Conservation (phyloP, 1,139 yeast species). For the Kodamaea arcana region DNA sequence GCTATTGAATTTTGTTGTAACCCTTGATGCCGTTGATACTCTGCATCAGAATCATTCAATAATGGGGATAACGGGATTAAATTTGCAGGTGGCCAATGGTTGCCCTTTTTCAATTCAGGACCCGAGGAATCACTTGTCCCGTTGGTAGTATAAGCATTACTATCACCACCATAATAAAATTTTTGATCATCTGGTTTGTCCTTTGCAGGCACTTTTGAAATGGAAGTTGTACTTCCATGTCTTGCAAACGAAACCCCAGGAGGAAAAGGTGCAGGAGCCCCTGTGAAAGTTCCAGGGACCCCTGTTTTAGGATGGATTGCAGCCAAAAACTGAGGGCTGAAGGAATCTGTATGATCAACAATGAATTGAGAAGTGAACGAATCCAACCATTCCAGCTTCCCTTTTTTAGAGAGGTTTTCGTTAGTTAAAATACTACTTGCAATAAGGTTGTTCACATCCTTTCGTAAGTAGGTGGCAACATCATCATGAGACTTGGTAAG, state of each 20-base stretch:
- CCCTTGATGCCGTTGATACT: conserved; percentile 5
- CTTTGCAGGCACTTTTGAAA: neutral
- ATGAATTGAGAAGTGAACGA: conserved; percentile 23
- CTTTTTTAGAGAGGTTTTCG: conserved; percentile 12
- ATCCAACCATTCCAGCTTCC: conserved; percentile 20
- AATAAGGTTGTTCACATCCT: conserved; percentile 18
- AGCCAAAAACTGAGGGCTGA: conserved; percentile 11
- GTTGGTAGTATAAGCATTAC: neutral
- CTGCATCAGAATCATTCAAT: conserved; percentile 31
- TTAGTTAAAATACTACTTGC: conserved; percentile 16
- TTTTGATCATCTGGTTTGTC: neutral
- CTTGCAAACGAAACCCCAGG: neutral
- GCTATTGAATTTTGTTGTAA: neutral
- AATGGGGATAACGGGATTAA: conserved; percentile 36
- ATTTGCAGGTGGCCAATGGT: conserved; percentile 17
- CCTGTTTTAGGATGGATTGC: conserved; percentile 10
- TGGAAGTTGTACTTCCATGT: neutral
- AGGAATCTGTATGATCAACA: conserved; percentile 18
- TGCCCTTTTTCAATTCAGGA: conserved; percentile 4
- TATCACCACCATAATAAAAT: neutral
- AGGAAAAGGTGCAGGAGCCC: neutral
- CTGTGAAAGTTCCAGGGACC: neutral
- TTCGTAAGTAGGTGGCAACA: conserved; percentile 13
- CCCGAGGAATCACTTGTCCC: neutral
- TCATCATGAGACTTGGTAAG: conserved; percentile 10